phyloP scores from a whole-genome alignment of 163 green algal species.

The Prototheca cutis region DNA sequence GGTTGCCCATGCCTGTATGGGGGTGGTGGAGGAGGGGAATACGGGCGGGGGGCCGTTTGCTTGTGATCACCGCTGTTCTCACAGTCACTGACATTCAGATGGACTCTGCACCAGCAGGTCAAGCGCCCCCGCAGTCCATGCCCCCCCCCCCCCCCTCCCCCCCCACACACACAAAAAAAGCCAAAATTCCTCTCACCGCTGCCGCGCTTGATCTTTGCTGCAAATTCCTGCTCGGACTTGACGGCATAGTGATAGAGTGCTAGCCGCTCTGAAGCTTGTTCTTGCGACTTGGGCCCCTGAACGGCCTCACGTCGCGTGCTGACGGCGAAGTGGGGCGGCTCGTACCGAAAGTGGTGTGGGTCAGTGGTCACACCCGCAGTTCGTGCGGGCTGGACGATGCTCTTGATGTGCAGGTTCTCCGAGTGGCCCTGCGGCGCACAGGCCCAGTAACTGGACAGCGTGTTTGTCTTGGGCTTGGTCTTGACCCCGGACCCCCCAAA shows the following conservation, averaged over 20 bases:
- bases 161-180: not conserved
- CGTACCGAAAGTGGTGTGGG: constrained; percentile 19
- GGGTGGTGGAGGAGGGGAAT: too few relatives aligned
- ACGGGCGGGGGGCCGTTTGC: too few relatives aligned
- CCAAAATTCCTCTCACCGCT: not conserved
- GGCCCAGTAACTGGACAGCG: constrained; percentile 23
- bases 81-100: too few relatives aligned
- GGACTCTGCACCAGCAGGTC: too few relatives aligned
- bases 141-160: too few relatives aligned
- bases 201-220: constrained; percentile 25
- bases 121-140: too few relatives aligned
- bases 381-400: constrained; percentile 22
- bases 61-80: too few relatives aligned
- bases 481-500: constrained; percentile 35
- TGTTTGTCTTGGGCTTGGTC: constrained; percentile 14
- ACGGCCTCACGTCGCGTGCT: constrained; percentile 2
- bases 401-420: constrained; percentile 36
- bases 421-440: constrained; percentile 18
- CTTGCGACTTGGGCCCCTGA: constrained; percentile 7
- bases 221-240: constrained; percentile 32
- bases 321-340: not conserved
- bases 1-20: constrained; percentile 21
- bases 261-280: constrained; percentile 5
- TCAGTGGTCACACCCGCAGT: constrained; percentile 1
- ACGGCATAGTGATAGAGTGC: constrained; percentile 28